These are phyloP conservation scores for Trichoderma sp. DNA, from an alignment of 2,329 filamentous ascomycete species.

Conservation along the genomic window DNA sequence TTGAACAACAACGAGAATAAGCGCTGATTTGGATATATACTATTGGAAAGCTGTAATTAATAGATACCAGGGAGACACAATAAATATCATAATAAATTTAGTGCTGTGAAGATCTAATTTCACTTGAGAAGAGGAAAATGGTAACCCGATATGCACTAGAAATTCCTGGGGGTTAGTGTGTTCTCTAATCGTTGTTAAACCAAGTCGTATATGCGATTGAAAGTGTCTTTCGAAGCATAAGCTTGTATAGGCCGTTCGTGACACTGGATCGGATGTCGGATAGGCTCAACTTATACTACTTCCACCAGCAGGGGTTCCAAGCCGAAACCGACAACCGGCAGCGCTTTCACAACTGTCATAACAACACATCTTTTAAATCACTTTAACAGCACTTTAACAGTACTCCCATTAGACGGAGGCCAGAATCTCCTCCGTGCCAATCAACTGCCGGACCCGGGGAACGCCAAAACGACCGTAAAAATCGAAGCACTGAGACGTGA, in stretches of 20 bases:
- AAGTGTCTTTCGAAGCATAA: neutral
- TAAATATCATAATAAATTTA: neutral
- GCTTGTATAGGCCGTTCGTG: neutral
- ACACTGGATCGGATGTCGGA: neutral
- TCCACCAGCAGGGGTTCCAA: neutral
- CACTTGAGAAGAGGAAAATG: neutral
- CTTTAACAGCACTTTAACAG: neutral
- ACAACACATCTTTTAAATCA: neutral
- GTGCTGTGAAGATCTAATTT: neutral
- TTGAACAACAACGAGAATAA: slow-evolving; percentile 8
- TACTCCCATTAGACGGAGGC: neutral
- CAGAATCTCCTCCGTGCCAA: neutral
- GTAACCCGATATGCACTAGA: neutral
- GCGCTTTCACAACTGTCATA: neutral
- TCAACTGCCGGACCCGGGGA: neutral
- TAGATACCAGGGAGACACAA: neutral
- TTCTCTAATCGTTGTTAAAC: neutral
- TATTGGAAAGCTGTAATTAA: neutral
- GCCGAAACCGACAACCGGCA: neutral
- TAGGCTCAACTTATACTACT: neutral
- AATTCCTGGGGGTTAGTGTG: neutral
- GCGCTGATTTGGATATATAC: neutral
- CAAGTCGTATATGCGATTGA: neutral
- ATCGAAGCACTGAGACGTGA: neutral
- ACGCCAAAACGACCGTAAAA: neutral